Evolutionary conservation across 2,329 filamentous ascomycete genomes (phyloP).

Genomic region (Gnomoniopsis sp.): DNA sequence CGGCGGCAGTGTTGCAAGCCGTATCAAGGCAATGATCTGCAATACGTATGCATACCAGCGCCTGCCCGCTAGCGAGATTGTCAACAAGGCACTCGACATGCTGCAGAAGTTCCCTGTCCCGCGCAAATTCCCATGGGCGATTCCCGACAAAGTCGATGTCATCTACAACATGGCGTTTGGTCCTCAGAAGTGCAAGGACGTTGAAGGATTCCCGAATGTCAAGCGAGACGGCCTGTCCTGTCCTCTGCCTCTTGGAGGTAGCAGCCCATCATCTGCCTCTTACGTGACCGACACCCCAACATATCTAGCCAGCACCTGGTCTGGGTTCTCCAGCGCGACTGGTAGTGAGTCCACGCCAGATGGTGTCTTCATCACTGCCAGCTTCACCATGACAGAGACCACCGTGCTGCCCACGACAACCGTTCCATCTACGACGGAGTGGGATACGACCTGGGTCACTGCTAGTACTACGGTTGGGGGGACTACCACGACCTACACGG

Average conservation of each 20-base stretch:
- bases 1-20: not conserved
- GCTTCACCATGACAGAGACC: not conserved
- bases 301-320: slow-evolving; percentile 1
- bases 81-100: not conserved
- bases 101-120: not conserved
- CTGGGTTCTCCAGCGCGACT: not conserved
- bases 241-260: not conserved
- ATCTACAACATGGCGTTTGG: slow-evolving; percentile 13
- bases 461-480: not conserved
- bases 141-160: slow-evolving; percentile 1
- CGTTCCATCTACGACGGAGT: not conserved
- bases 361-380: not conserved
- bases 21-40: slow-evolving; percentile 5
- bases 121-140: not conserved
- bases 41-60: slow-evolving; percentile 9
- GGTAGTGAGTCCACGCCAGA: not conserved
- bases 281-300: not conserved
- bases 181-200: slow-evolving; percentile 7
- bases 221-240: slow-evolving; percentile 1
- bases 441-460: not conserved
- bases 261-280: not conserved
- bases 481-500: not conserved
- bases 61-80: not conserved
- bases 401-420: not conserved
- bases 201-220: slow-evolving; percentile 6